Evolutionary conservation across 441 rosid genomes (phyloP), one percentile per base, ranked within the genome.

Genomic region (Syzygium malaccense): DNA sequence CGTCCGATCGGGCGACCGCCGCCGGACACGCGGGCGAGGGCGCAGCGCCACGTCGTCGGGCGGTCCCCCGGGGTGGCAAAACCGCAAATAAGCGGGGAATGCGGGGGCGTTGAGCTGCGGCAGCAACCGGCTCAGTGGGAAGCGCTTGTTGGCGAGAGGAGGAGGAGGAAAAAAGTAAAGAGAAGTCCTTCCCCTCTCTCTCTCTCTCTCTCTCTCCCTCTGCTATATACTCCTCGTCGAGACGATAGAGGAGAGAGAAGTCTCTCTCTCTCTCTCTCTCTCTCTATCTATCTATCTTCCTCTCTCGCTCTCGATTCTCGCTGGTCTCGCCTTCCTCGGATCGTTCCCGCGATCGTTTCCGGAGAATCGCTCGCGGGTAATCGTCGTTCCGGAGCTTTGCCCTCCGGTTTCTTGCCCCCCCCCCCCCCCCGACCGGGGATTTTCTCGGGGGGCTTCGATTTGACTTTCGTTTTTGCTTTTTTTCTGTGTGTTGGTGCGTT

Each of bases 111-210:
- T 79, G 58, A 5, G 53, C 20, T 55, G 13, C 1, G 54, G 41
- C 86, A 7, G 64, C 45, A 19, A 85, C 90, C 90, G 88, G 86
- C 88, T 83, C 86, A 4, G 87, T 88, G 89, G 86, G 53, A 30
- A 79, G 88, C 91, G 86, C 55, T 86, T 86, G 90, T 90, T 90
- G 91, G 90, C 55, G 33, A 49, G 78, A 86, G 57, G 48, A 45
- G 6, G 78, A 86, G 53, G 48, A 45, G 4, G 15, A 45, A 23
- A 86, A 88, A 89, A 53, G 88, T 68, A 66, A 51, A 48, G 89
- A 12, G n/a, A 11, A 19, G 13, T 4, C n/a, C n/a, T 57, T 45
- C 48, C 48, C 12, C 26, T 57, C 60, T 8, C 2, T 11, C 56
- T 7, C 48, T 19, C 2, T 3, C 41, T 17, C 23, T 1, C 33